Conservation (phyloP, 176 grass and related monocot species). For the Zizania latifolia region DNA sequence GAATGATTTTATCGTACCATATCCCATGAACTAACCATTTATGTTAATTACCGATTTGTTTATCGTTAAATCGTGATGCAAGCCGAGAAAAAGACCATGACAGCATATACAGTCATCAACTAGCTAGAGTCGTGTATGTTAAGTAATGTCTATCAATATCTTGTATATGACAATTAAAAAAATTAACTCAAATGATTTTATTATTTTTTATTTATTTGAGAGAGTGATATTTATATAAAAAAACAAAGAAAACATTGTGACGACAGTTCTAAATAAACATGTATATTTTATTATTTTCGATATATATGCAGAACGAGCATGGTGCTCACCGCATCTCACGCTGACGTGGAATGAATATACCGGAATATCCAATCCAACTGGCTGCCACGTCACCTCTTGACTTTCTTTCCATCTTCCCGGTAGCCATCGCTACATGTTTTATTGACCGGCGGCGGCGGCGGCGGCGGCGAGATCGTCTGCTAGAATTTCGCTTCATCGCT, state of each 20-base stretch:
- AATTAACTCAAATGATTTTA: too few species aligned
- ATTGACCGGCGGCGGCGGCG: neutral
- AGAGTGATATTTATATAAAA: too few species aligned
- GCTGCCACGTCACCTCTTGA: slow-evolving; percentile 2
- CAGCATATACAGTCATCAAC: neutral
- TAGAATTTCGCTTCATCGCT: neutral
- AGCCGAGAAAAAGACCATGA: neutral
- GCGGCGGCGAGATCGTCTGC: neutral
- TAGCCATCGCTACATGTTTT: neutral
- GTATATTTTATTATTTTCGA: too few species aligned
- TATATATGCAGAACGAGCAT: neutral
- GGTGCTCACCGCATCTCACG: slow-evolving; percentile 7
- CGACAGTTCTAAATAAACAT: too few species aligned
- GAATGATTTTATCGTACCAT: too few species aligned
- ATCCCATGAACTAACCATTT: too few species aligned
- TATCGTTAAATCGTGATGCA: too few species aligned
- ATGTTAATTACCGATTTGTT: neutral
- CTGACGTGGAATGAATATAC: neutral
- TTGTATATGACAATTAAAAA: too few species aligned
- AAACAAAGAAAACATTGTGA: too few species aligned
- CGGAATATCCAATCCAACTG: neutral
- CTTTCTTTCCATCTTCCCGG: neutral
- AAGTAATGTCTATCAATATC: too few species aligned
- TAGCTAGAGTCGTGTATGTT: too few species aligned
- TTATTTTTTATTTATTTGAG: too few species aligned